Evolutionary conservation across 768 basidiomycete genomes (phyloP).

Genomic region (Cyathus striatus): DNA sequence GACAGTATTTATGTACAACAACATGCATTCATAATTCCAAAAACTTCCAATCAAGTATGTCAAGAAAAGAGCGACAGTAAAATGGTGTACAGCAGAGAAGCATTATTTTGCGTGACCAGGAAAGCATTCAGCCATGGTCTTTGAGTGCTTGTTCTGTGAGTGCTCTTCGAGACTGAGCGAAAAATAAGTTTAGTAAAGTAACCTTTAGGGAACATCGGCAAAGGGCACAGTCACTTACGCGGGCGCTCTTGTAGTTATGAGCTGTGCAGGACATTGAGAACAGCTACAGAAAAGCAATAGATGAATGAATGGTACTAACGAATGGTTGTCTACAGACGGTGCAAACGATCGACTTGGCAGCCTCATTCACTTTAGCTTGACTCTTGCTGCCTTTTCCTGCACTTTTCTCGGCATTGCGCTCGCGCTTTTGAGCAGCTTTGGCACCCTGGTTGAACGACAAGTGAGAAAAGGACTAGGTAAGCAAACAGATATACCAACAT

Average conservation of each 20-base stretch:
- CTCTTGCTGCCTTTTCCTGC: conserved; percentile 60
- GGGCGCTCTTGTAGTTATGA: conserved; percentile 56
- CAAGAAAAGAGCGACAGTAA: too few species aligned
- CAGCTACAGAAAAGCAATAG: conserved; percentile 4
- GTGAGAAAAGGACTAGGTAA: background rate
- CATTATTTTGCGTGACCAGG: conserved; percentile 40
- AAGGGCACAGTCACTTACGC: conserved; percentile 37
- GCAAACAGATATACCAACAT: conserved; percentile 26
- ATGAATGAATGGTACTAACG: too few species aligned
- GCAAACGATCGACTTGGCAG: conserved; percentile 80
- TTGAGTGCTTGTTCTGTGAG: conserved; percentile 72
- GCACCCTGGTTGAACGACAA: conserved; percentile 71
- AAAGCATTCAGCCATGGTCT: conserved; percentile 80
- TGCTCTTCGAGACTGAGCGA: conserved; percentile 68
- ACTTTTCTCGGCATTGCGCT: conserved; percentile 54
- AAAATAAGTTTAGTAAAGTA: conserved; percentile 5
- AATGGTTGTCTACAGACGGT: conserved; percentile 73
- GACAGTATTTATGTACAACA: conserved; percentile 15
- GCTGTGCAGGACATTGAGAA: conserved; percentile 21
- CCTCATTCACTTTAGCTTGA: conserved; percentile 80
- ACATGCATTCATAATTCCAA: conserved; percentile 10
- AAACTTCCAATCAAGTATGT: conserved; percentile 6
- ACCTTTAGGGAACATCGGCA: conserved; percentile 1
- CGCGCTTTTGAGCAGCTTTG: conserved; percentile 82
- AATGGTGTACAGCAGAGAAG: conserved; percentile 9